Evolutionary conservation across 805 yeast species (phyloP), one percentile per base, ranked within the genome.

Genomic region (Pichia nanzhaoensis): DNA sequence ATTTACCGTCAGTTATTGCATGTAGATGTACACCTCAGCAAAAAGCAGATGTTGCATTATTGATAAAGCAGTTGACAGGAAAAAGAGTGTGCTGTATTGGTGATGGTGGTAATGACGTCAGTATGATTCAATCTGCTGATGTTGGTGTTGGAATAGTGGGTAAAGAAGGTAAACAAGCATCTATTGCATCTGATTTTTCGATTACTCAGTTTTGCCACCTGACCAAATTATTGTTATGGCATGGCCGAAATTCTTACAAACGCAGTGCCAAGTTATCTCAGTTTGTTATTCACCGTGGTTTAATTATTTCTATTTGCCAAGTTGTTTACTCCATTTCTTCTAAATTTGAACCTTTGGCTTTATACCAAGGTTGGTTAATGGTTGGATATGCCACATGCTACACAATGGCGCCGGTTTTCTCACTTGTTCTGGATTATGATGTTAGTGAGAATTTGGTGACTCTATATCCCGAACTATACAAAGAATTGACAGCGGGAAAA

Each of bases 81-180:
- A 87, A 86, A 58, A 70, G 99, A 42, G 97, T 91, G 2, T 91
- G 98, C 53, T 93, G 98, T 59, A 95, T 93, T 54, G 99, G 99
- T 46, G 99, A 93, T 65, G 99, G 99, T 57, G 99, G 99, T 56
- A 93, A 93, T 58, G 99, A 93, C 65, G 99, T 93, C 30, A 85
- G 95, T 55, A 93, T 93, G 99, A 93, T 93, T 53, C 99, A 93
- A 66, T 84, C 95, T 53, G 99, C 99, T 0, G 96, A 95, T 68
- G 96, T 93, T 9, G 99, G 99, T 48, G 95, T 93, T 24, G 99
- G 99, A 46, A 93, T 93, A 53, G 99, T 93, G 18, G 99, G 99
- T 32, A 93, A 93, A 63, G 99, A 93, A 63, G 99, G 99, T 31
- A 84, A 83, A 51, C 99, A 93, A 63, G 99, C 99, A 0, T 88